Base-by-base conservation (phyloP, 2,329 filamentous ascomycete genomes). In the Dactylellina cionopaga region DNA sequence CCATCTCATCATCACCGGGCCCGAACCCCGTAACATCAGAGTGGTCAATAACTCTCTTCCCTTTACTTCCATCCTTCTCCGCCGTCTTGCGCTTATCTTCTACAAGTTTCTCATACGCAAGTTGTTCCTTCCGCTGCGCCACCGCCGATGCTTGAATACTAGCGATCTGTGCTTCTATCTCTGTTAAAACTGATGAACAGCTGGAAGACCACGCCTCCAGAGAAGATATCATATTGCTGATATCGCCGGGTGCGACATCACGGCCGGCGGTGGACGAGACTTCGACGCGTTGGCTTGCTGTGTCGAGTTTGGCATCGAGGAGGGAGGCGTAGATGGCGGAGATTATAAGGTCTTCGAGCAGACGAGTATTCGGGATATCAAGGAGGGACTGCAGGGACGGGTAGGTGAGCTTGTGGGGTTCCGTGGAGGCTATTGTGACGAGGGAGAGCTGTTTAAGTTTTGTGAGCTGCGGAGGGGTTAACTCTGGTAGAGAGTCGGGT, bases 361-460 rank as follows among this genome's bases (percentile, higher is more conserved):
- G 87, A 41, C 89, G 85, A 22, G 86, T 79, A 31, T 86, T 87
- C 27, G 85, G 78, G 13, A 98, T 87, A 60, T 85, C 87, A 44
- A 99, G 87, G 0, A 85, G 84, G 5, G 80, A 75, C 77, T 89
- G 87, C 19, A 98, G 87, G 29, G 86, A 83, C 17, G 83, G 79
- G 82, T 99, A 99, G 55, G 86, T 89, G 22, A 98, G 88, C 77
- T 88, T 87, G 62, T 82, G 80, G 47, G 85, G 84, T 74, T 89
- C 86, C 72, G 87, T 86, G 11, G 76, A 77, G 68, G 92, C 89
- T 72, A 97, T 88, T 0, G 91, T 90, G 46, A 99, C 85, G 73
- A 99, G 87, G 17, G 92, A 92, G 37, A 99, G 89, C 78, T 97
- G 92, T 59, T 92, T 90, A 43, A 99, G 90, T 82, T 99, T 99